Base-by-base conservation (phyloP, 371 early-diverging fungal species). In the Racocetra persica region DNA sequence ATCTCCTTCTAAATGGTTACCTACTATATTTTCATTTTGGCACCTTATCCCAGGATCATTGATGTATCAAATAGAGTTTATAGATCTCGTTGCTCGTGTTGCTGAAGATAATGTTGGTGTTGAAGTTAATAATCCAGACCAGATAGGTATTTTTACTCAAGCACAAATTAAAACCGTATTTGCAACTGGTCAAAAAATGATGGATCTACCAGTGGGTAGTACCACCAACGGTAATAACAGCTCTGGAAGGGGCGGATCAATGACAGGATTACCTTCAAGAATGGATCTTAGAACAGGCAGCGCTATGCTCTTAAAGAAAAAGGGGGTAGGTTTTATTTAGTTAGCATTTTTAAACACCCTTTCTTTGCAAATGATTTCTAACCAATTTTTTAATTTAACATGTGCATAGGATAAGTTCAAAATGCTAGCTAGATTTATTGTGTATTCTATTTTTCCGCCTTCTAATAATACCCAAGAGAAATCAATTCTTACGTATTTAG, bases 11-110 rank as follows among this genome's bases (percentile, higher is more conserved):
- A 88, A 85, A n/a, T 95, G 94, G 91, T 82, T 96, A 36, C 93
- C 95, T 22, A 94, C 94, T 1, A 80, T 95, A 13, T 96, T 95
- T 80, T 88, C 92, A 49, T 80, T 96, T 18, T 96, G 96, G 96
- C 91, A 93, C 7, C 86, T 90, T 66, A 84, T 92, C 24, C 90
- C 90, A 2, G 84, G 86, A 51, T 89, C 90, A 14, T 81, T 85
- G 11, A 87, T 87, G 0, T 91, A 88, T 82, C 94, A 94, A 79
- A 85, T 88, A 2, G 89, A 91, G 63, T 92, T 94, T 60, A 80
- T 94, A 24, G 90, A 91, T 24, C 78, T 95, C 18, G 73, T 97
- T 5, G 88, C 92, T 1, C 89, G 91, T 1, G 88, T 96, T 55
- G 93, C 95, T 0, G 87, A 89, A 49, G 86, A 86, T 45, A 92